Base-by-base conservation (phyloP, 306 rosid species). In the Fagus sylvatica region DNA sequence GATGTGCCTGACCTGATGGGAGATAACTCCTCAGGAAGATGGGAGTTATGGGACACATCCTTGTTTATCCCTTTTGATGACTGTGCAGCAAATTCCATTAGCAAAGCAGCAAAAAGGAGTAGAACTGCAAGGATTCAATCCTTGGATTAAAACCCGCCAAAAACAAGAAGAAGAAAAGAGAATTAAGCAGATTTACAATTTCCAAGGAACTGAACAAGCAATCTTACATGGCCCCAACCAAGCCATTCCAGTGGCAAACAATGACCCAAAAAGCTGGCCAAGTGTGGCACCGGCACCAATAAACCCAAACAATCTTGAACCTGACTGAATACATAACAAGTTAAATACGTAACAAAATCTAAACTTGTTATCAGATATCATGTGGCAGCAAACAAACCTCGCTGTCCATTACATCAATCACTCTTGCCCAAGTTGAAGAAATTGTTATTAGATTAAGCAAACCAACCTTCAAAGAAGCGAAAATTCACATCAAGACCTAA, bases 201-300 rank as follows among this genome's bases (percentile, higher is more conserved):
- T 78, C 69, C 36, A 72, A 69, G 75, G 30, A 75, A 59, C 66
- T 68, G 74, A 39, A 28, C 40, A 53, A 76, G 79, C 17, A 85
- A 74, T 87, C 96, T 72, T 90, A 93, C 99, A 89, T 46, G 98
- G 94, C 54, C 99, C 99, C 78, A 88, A 72, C 90, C 93, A 88
- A 81, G 98, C 97, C 99, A 95, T 87, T 84, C 85, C 97, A 0
- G 96, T 85, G 57, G 98, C 99, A 88, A 95, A 91, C 73, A 93
- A 75, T 42, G 99, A 95, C 78, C 98, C 99, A 72, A 88, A 91
- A 64, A 95, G 89, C 85, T 95, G 99, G 76, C 98, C 99, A n/a
- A 95, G 99, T 15, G 99, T 95, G 71, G 99, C 99, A 69, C 99
- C 99, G 74, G 98, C 98, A 77, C 98, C 99, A 76, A 95, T 87